These are phyloP conservation scores for Musa beccarii DNA, from an alignment of 176 grass and related monocot genomes.

Conservation along the genomic window DNA sequence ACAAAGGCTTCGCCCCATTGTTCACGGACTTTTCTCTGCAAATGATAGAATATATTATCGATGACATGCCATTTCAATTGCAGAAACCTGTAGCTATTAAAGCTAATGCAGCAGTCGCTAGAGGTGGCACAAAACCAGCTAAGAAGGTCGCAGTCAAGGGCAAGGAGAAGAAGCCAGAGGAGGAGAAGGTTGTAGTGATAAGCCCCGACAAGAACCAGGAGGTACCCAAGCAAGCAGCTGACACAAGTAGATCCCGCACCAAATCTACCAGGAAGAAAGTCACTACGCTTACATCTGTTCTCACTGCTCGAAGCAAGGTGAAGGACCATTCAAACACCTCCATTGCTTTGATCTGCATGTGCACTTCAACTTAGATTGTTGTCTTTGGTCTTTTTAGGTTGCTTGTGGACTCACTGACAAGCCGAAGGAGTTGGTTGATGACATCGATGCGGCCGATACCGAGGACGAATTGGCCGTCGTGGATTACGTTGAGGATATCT, in stretches of 20 bases:
- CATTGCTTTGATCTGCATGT: neutral
- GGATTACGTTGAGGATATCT: conserved; percentile 83
- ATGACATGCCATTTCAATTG: neutral
- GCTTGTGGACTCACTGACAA: conserved; percentile 47
- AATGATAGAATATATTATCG: neutral
- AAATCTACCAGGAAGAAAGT: conserved; percentile 59
- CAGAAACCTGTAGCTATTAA: conserved; percentile 30
- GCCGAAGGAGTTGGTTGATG: conserved; percentile 28
- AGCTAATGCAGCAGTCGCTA: conserved; percentile 17
- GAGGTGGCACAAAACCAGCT: conserved; percentile 27
- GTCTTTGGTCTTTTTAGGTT: conserved; percentile 23
- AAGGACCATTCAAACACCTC: neutral
- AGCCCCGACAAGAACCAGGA: conserved; percentile 31
- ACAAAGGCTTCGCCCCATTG: neutral
- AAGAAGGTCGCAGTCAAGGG: conserved; percentile 39
- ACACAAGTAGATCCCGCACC: conserved; percentile 22
- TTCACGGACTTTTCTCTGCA: neutral
- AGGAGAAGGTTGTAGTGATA: conserved; percentile 43
- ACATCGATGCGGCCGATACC: conserved; percentile 63
- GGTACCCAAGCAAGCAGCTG: conserved; percentile 20
- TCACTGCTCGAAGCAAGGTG: conserved; percentile 89
- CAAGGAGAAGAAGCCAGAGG: conserved; percentile 7
- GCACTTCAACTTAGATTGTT: neutral
- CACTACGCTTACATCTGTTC: conserved; percentile 62
- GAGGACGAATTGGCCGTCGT: conserved; percentile 64